phyloP scores from a whole-genome alignment of 1,284 basidiomycete species.

The Fomitopsis schrenkii region DNA sequence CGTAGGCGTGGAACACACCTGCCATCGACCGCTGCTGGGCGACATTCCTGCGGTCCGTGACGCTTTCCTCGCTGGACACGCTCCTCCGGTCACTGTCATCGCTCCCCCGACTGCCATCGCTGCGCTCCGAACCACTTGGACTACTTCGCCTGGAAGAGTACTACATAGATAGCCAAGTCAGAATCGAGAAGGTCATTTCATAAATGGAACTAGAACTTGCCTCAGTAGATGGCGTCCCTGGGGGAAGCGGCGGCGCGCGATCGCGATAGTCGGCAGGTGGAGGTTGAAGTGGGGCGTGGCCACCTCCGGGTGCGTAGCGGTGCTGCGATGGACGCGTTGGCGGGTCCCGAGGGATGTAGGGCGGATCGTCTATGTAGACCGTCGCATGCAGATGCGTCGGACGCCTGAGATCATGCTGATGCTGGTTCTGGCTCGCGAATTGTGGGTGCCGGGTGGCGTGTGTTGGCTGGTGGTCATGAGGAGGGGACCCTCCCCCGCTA shows the following conservation, averaged over 20 bases:
- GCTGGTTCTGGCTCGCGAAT: slow-evolving; percentile 12
- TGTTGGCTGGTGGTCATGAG: slow-evolving; percentile 10
- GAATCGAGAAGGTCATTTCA: slow-evolving; percentile 11
- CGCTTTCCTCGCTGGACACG: slow-evolving; percentile 14
- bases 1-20: background rate
- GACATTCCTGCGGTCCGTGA: slow-evolving; percentile 7
- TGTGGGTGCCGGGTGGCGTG: slow-evolving; percentile 10
- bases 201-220: slow-evolving; percentile 14
- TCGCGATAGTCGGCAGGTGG: slow-evolving; percentile 6
- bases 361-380: slow-evolving; percentile 18
- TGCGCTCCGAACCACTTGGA: slow-evolving; percentile 15
- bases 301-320: slow-evolving; percentile 7
- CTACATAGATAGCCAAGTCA: slow-evolving; percentile 11
- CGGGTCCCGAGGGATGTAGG: slow-evolving; percentile 14
- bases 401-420: slow-evolving; percentile 10
- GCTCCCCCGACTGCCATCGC: slow-evolving; percentile 13
- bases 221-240: slow-evolving; percentile 9
- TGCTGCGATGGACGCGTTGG: slow-evolving; percentile 6
- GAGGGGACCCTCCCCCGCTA: slow-evolving; percentile 10
- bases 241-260: slow-evolving; percentile 8
- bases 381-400: slow-evolving; percentile 14
- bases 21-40: background rate
- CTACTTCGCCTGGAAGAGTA: slow-evolving; percentile 10
- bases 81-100: slow-evolving; percentile 12
- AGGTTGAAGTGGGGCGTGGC: slow-evolving; percentile 9